phyloP scores from a whole-genome alignment of 257 asterid genomes.

The Voacanga thouarsii region DNA sequence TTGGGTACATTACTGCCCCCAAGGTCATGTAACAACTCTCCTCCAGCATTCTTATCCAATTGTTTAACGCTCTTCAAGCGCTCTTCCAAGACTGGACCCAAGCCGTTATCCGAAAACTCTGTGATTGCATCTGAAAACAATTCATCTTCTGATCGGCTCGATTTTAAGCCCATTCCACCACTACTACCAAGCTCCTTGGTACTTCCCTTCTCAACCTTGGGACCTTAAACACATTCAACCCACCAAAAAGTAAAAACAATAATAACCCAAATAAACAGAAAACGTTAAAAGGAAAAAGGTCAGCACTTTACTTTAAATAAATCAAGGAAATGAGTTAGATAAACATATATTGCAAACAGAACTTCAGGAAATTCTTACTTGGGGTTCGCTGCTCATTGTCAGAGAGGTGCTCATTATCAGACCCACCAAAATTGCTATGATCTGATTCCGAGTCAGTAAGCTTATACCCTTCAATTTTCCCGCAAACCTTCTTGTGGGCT shows the following conservation, averaged over 20 bases:
- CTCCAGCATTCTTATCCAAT: conserved; percentile 25
- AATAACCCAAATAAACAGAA: conserved; percentile 10
- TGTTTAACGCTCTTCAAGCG: conserved; percentile 26
- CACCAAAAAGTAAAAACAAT: not conserved
- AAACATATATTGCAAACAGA: not conserved
- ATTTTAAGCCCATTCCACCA: conserved; percentile 39
- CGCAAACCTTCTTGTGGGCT: conserved; percentile 82
- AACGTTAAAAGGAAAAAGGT: not conserved
- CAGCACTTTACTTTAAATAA: not conserved
- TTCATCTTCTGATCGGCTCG: conserved; percentile 64
- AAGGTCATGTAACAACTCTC: conserved; percentile 34
- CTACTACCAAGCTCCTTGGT: conserved; percentile 31
- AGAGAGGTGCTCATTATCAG: conserved; percentile 58
- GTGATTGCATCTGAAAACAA: conserved; percentile 69
- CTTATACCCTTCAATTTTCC: conserved; percentile 70
- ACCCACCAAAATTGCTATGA: conserved; percentile 32
- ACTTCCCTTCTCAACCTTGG: conserved; percentile 33
- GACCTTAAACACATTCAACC: conserved; percentile 43
- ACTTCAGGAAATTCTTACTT: conserved; percentile 35
- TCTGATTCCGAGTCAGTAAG: conserved; percentile 32
- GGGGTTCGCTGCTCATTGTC: conserved; percentile 57
- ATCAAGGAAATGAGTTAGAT: not conserved
- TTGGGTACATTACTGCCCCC: conserved; percentile 19
- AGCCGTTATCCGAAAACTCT: conserved; percentile 62
- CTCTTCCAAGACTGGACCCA: conserved; percentile 42